These are phyloP conservation scores for Paecilomyces sp. DNA, from an alignment of 2,329 filamentous ascomycete species.

Conservation along the genomic window DNA sequence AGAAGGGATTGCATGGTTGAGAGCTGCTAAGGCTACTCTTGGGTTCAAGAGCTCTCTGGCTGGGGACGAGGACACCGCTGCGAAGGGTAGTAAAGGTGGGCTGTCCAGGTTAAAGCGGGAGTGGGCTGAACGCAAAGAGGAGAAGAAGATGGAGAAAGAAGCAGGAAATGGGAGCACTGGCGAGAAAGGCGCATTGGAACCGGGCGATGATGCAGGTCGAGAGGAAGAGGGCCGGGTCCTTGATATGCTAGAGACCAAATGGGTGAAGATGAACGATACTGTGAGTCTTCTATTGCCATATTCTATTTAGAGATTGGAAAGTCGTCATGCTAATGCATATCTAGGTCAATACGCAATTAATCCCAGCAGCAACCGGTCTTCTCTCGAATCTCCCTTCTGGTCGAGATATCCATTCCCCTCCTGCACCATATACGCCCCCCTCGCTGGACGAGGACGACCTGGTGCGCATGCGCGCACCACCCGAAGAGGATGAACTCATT, in stretches of 20 bases:
- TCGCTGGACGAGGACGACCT: conserved; percentile 59
- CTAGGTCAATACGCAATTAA: conserved; percentile 70
- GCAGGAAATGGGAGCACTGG: conserved; percentile 23
- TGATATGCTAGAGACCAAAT: conserved; percentile 80
- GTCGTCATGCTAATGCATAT: conserved; percentile 2
- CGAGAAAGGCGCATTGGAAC: conserved; percentile 24
- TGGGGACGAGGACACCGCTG: conserved; percentile 31
- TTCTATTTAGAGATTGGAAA: background rate
- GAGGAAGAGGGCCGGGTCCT: conserved; percentile 79
- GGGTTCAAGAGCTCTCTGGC: conserved; percentile 49
- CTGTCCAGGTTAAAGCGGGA: conserved; percentile 60
- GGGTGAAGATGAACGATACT: conserved; percentile 89
- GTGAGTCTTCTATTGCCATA: conserved; percentile 42
- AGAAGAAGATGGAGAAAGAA: conserved; percentile 67
- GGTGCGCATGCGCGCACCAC: conserved; percentile 49
- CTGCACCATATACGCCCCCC: conserved; percentile 62
- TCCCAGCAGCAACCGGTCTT: conserved; percentile 66
- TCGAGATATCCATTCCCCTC: conserved; percentile 66
- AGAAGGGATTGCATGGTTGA: conserved; percentile 78
- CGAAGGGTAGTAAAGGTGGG: conserved; percentile 18
- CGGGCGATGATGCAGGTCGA: conserved; percentile 71
- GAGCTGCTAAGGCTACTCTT: conserved; percentile 67
- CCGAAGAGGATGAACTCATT: conserved; percentile 40
- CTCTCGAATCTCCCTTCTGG: conserved; percentile 78
- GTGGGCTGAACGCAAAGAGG: conserved; percentile 70